Evolutionary conservation across 129 eudicot species (phyloP).

Genomic region (Flaveria ramosissima): DNA sequence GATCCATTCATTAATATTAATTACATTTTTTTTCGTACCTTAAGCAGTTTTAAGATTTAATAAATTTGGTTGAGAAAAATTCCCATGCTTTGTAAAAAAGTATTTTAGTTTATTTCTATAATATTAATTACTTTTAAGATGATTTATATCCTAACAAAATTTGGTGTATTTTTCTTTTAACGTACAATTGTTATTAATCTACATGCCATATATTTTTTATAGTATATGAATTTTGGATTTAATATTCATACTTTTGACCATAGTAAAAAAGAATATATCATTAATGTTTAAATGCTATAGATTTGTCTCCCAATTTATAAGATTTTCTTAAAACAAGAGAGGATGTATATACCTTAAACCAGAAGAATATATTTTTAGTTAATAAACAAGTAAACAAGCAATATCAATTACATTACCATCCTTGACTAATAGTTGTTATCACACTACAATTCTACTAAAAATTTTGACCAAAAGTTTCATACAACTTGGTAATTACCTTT

Average conservation of each 20-base stretch:
- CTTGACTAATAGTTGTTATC: not conserved
- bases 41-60: too few species aligned
- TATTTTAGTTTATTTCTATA: too few species aligned
- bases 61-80: too few species aligned
- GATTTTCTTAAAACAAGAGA: not conserved
- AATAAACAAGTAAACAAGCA: not conserved
- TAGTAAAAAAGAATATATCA: too few species aligned
- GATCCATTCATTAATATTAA: too few species aligned
- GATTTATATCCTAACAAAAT: not conserved
- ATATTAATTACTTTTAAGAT: not conserved
- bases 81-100: too few species aligned
- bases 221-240: too few species aligned
- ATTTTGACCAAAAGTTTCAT: conserved; percentile 26
- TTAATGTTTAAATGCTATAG: too few species aligned
- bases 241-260: too few species aligned
- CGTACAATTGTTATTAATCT: not conserved
- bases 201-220: not conserved
- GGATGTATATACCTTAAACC: not conserved
- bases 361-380: conserved; percentile 5
- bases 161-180: too few species aligned
- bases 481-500: conserved; percentile 30
- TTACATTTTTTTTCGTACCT: too few species aligned
- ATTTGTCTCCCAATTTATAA: too few species aligned
- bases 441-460: conserved; percentile 2
- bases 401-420: not conserved